A percentile compares a stretch with the other conserved stretches of the same genome.
These are phyloP conservation scores for Sphagnum contortum DNA, from an alignment of 225 moss, liverwort and hornwort species.

Conservation along the genomic window DNA sequence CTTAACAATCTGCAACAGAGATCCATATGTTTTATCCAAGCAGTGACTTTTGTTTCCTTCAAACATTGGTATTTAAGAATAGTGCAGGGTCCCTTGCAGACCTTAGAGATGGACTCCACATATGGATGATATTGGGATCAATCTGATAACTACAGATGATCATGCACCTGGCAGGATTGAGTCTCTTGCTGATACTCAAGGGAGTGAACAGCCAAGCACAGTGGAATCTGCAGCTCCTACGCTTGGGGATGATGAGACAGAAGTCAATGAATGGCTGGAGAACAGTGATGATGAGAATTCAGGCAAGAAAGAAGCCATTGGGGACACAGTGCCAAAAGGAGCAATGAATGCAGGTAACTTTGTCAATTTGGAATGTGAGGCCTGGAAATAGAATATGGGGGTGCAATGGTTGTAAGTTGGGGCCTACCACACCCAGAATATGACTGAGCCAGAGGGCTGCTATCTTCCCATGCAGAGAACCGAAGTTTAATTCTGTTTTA, in stretches of 20 bases:
- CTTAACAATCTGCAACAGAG: conserved; percentile 45
- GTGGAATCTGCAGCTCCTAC: conserved; percentile 31
- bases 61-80: no score
- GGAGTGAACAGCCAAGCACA: conserved; percentile 17
- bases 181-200: conserved; percentile 9
- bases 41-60: no score
- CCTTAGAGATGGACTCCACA: no score
- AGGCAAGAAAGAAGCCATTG: conserved; percentile 19
- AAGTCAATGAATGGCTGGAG: conserved; percentile 88
- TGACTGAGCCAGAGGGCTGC: no score
- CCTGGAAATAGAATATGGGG: no score
- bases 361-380: no score
- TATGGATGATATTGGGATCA: no score
- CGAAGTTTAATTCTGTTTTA: no score
- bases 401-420: no score
- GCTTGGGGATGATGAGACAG: conserved; percentile 65
- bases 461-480: no score
- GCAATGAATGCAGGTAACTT: conserved; percentile 1
- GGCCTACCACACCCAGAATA: no score
- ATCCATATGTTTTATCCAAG: not conserved
- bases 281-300: conserved; percentile 48
- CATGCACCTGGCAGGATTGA: conserved; percentile 15
- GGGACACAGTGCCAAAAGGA: conserved; percentile 4
- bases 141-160: conserved; percentile 10
- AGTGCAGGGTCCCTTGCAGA: no score